phyloP scores from a whole-genome alignment of 768 basidiomycete genomes.

The Phaeotremella skinneri region DNA sequence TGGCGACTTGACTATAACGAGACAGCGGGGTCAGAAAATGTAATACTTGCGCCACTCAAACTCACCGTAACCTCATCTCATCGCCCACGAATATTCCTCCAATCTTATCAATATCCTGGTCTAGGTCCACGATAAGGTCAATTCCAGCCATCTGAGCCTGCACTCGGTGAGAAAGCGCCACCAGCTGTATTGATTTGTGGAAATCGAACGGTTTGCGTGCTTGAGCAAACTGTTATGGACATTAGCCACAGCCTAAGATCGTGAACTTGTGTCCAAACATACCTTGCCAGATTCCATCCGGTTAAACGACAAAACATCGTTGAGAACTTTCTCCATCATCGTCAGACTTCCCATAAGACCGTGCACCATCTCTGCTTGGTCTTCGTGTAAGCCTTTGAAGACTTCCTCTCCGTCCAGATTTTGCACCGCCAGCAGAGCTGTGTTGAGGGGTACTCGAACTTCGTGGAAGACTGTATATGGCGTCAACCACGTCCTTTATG shows the following conservation, averaged over 20 bases:
- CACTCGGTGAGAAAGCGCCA: slow-evolving; percentile 51
- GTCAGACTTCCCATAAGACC: slow-evolving; percentile 57
- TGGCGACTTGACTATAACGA: slow-evolving; percentile 61
- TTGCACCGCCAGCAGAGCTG: slow-evolving; percentile 75
- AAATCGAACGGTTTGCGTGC: slow-evolving; percentile 56
- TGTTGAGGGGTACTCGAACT: slow-evolving; percentile 58
- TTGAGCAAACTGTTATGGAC: slow-evolving; percentile 64
- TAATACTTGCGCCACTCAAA: slow-evolving; percentile 21
- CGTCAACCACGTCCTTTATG: too few relatives aligned
- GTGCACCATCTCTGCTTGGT: slow-evolving; percentile 82
- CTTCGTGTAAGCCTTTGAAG: slow-evolving; percentile 58
- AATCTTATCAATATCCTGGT: slow-evolving; percentile 55
- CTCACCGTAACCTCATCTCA: slow-evolving; percentile 66
- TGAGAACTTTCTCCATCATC: slow-evolving; percentile 49
- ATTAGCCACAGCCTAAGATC: slow-evolving; percentile 7
- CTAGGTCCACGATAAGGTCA: slow-evolving; percentile 67
- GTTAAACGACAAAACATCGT: slow-evolving; percentile 53
- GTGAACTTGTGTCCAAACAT: slow-evolving; percentile 54
- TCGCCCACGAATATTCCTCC: slow-evolving; percentile 67
- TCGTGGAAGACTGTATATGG: slow-evolving; percentile 55
- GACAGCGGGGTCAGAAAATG: too few relatives aligned
- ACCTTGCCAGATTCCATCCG: slow-evolving; percentile 51
- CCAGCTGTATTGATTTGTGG: slow-evolving; percentile 54
- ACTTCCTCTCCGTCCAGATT: slow-evolving; percentile 80
- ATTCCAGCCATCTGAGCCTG: slow-evolving; percentile 54